Conservation (phyloP, 2,329 filamentous ascomycete species). For the Karstenula rhodostoma region DNA sequence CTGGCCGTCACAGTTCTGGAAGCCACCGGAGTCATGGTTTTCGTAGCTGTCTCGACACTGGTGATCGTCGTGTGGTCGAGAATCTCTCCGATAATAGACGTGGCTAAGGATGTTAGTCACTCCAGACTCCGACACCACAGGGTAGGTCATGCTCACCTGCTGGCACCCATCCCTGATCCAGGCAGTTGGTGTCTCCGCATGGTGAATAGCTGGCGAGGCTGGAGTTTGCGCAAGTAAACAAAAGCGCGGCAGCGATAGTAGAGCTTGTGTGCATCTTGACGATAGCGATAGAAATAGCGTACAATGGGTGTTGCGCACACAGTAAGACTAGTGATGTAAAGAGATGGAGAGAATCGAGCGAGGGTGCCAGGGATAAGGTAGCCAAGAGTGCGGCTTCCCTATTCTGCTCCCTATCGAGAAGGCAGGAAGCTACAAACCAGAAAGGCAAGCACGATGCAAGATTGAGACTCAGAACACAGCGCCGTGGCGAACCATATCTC, state of each 20-base stretch:
- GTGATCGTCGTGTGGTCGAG: not conserved
- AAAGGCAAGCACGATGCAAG: not conserved
- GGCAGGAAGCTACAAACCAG: not conserved
- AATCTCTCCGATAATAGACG: not conserved
- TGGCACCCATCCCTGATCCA: not conserved
- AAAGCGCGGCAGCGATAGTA: not conserved
- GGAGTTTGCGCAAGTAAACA: not conserved
- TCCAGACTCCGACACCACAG: not conserved
- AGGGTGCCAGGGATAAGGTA: not conserved
- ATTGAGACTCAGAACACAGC: not conserved
- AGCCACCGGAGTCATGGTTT: not conserved
- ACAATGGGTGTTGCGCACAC: not conserved
- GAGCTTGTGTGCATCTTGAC: not conserved
- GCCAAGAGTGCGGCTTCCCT: not conserved
- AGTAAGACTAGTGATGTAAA: not conserved
- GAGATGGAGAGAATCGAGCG: not conserved
- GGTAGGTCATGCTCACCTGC: not conserved
- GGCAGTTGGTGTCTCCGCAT: not conserved
- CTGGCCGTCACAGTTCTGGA: not conserved
- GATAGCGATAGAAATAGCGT: constrained; percentile 1
- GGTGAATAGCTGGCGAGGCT: not conserved
- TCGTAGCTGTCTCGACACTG: not conserved
- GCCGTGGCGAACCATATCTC: not conserved
- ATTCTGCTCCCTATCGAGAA: not conserved
- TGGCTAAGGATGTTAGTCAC: not conserved